These are phyloP conservation scores for Crepidotus variabilis DNA, from an alignment of 768 basidiomycete species.

Conservation along the genomic window DNA sequence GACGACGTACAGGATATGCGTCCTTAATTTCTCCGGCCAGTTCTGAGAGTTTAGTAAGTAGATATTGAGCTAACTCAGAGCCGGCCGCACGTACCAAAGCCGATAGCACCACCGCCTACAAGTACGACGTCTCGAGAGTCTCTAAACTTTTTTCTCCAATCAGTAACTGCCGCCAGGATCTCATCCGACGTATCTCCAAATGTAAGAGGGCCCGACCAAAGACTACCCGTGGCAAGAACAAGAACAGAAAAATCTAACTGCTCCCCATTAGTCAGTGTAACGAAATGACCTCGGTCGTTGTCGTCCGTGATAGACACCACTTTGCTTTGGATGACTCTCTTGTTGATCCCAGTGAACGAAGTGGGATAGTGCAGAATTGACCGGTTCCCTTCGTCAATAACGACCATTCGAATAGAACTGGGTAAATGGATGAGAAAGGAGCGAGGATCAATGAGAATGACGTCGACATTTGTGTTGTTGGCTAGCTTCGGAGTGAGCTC, in stretches of 20 bases:
- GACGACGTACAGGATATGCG: conserved; percentile 33
- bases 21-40: conserved; percentile 39
- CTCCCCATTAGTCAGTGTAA: conserved; percentile 49
- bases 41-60: too few relatives aligned
- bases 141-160: conserved; percentile 30
- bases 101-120: conserved; percentile 56
- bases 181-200: conserved; percentile 35
- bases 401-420: conserved; percentile 49
- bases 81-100: conserved; percentile 29
- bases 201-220: conserved; percentile 46
- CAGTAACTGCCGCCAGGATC: conserved; percentile 20
- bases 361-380: conserved; percentile 50
- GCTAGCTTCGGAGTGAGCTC: conserved; percentile 49
- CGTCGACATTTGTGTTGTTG: conserved; percentile 34
- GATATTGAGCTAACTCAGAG: too few relatives aligned
- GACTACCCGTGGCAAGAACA: conserved; percentile 55
- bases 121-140: conserved; percentile 42
- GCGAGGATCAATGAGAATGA: conserved; percentile 52
- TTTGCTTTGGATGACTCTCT: conserved; percentile 36
- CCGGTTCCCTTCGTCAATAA: conserved; percentile 37
- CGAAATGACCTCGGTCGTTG: conserved; percentile 21
- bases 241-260: conserved; percentile 49
- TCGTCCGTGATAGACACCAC: conserved; percentile 29
- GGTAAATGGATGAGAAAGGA: conserved; percentile 48
- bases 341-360: conserved; percentile 46